Evolutionary conservation across 345 rosid species (phyloP).

Genomic region (Syzygium jambos): DNA sequence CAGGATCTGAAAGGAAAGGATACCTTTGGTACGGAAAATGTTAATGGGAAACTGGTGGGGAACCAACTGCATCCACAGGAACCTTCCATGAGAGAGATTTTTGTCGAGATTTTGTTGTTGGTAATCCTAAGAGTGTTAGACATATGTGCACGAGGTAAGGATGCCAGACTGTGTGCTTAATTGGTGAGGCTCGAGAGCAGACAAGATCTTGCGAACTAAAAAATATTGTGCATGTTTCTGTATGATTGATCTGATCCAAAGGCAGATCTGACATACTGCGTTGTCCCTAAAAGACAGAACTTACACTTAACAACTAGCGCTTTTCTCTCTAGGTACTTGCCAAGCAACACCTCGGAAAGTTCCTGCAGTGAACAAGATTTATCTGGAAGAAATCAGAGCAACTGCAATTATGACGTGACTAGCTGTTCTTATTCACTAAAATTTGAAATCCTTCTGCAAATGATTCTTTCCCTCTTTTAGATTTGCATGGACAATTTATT

Average conservation of each 20-base stretch:
- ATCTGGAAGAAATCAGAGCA: background rate
- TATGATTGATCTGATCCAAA: background rate
- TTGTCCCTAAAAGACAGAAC: background rate
- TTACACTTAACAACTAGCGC: background rate
- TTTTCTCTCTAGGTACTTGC: background rate
- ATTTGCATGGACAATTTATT: background rate
- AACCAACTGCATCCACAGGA: background rate
- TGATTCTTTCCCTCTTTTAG: background rate
- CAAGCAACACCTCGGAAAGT: background rate
- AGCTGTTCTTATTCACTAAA: background rate
- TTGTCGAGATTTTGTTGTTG: background rate
- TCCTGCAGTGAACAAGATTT: background rate
- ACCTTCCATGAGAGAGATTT: background rate
- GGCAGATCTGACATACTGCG: background rate
- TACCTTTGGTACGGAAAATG: background rate
- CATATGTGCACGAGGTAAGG: background rate
- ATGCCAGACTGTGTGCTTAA: background rate
- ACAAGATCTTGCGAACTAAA: background rate
- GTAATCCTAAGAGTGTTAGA: background rate
- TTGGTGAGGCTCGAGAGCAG: background rate
- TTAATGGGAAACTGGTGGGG: background rate
- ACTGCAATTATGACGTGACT: background rate
- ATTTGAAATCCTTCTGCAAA: background rate
- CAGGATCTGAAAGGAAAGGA: background rate
- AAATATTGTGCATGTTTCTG: background rate